These are phyloP conservation scores for Lasiodiplodia sp. DNA, from an alignment of 2,329 filamentous ascomycete genomes.

Conservation along the genomic window DNA sequence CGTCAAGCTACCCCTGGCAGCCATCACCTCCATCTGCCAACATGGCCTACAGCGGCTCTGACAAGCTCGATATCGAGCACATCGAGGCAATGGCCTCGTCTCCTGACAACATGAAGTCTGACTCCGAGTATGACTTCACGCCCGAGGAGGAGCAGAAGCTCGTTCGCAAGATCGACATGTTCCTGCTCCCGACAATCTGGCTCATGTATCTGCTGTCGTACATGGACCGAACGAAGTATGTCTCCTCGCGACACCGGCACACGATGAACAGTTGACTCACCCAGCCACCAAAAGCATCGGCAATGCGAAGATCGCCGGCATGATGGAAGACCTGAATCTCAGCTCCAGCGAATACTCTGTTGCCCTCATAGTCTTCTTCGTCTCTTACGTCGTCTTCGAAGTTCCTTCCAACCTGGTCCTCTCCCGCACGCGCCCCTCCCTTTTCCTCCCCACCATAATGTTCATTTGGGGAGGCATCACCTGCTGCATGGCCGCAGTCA, in stretches of 20 bases:
- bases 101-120: not conserved
- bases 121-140: not conserved
- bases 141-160: slow-evolving; percentile 52
- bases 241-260: not conserved
- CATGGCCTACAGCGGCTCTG: not conserved
- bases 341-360: slow-evolving; percentile 60
- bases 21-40: not conserved
- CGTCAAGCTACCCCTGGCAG: not conserved
- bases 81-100: not conserved
- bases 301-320: slow-evolving; percentile 61
- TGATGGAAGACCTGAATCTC: slow-evolving; percentile 56
- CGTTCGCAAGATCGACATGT: slow-evolving; percentile 55
- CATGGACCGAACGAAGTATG: slow-evolving; percentile 52
- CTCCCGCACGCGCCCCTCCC: slow-evolving; percentile 55
- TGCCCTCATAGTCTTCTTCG: slow-evolving; percentile 62
- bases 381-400: slow-evolving; percentile 61
- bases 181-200: slow-evolving; percentile 57
- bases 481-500: slow-evolving; percentile 59
- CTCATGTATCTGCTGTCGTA: slow-evolving; percentile 59
- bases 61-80: not conserved
- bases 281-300: slow-evolving; percentile 48
- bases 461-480: slow-evolving; percentile 60
- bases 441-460: slow-evolving; percentile 62
- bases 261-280: not conserved
- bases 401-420: slow-evolving; percentile 64